phyloP scores from a whole-genome alignment of 2,329 filamentous ascomycete genomes.

The Sclerotinia subarctica region DNA sequence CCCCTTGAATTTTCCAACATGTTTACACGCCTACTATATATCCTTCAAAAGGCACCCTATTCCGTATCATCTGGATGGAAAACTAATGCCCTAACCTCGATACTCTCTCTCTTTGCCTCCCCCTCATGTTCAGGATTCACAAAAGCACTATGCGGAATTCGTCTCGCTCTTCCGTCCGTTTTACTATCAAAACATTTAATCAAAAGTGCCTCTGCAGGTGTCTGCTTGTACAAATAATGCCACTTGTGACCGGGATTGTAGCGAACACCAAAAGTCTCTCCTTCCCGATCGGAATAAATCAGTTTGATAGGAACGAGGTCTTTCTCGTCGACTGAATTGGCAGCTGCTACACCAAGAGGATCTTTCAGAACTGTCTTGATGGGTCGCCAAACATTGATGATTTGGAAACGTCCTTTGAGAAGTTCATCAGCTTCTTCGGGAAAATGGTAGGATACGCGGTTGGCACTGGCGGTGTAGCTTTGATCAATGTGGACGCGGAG shows the following conservation, averaged over 20 bases:
- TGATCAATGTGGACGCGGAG: constrained; percentile 58
- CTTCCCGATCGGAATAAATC: constrained; percentile 37
- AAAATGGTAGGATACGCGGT: constrained; percentile 45
- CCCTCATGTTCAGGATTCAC: constrained; percentile 45
- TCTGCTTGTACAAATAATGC: constrained; percentile 52
- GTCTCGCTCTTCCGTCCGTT: constrained; percentile 50
- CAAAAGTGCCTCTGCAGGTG: constrained; percentile 52
- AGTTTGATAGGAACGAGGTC: constrained; percentile 50
- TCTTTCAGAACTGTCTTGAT: constrained; percentile 51
- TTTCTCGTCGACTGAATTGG: constrained; percentile 47
- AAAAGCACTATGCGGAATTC: constrained; percentile 57
- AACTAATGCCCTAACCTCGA: constrained; percentile 54
- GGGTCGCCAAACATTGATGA: constrained; percentile 54
- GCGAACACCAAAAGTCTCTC: constrained; percentile 28
- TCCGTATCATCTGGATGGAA: constrained; percentile 40
- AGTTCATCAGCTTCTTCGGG: constrained; percentile 45
- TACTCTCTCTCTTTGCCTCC: constrained; percentile 49
- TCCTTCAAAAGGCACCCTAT: neutral
- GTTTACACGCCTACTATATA: neutral
- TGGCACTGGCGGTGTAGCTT: constrained; percentile 46
- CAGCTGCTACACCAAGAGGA: constrained; percentile 53
- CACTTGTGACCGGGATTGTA: constrained; percentile 46
- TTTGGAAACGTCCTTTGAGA: constrained; percentile 48
- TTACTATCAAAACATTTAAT: constrained; percentile 63
- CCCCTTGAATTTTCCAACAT: neutral